Conservation (phyloP, 1,284 basidiomycete species). For the Jaminaea rosea region DNA sequence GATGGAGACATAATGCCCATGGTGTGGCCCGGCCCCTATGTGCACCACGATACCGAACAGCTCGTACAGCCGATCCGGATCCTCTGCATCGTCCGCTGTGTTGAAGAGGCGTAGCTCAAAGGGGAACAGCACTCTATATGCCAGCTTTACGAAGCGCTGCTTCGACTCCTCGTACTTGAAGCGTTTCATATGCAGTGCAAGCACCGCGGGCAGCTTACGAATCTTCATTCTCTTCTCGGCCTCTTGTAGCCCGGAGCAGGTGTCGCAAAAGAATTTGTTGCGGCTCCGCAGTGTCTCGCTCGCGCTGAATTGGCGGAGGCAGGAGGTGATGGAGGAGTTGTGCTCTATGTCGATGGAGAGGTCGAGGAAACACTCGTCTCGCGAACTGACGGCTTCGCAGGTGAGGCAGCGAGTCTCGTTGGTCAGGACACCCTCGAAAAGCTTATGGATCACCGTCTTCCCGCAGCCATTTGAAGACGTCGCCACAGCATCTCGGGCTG, state of each 20-base stretch:
- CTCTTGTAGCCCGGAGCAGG: conserved; percentile 90
- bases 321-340: conserved; percentile 88
- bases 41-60: conserved; percentile 94
- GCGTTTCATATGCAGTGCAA: conserved; percentile 89
- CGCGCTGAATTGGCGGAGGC: conserved; percentile 88
- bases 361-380: conserved; percentile 93
- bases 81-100: conserved; percentile 82
- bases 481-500: not conserved
- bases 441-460: conserved; percentile 74
- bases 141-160: conserved; percentile 75
- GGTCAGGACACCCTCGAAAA: conserved; percentile 86
- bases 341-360: conserved; percentile 96
- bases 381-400: conserved; percentile 79
- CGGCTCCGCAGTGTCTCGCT: conserved; percentile 95
- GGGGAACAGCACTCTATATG: conserved; percentile 92
- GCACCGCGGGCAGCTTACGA: conserved; percentile 83
- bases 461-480: conserved; percentile 44
- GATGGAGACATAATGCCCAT: conserved; percentile 94
- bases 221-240: conserved; percentile 99
- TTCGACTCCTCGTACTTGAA: conserved; percentile 86
- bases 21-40: conserved; percentile 88
- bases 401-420: conserved; percentile 95
- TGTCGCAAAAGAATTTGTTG: conserved; percentile 98
- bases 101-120: conserved; percentile 88
- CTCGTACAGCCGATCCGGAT: conserved; percentile 78